phyloP scores from a whole-genome alignment of 306 rosid genomes.

The Bauhinia variegata region DNA sequence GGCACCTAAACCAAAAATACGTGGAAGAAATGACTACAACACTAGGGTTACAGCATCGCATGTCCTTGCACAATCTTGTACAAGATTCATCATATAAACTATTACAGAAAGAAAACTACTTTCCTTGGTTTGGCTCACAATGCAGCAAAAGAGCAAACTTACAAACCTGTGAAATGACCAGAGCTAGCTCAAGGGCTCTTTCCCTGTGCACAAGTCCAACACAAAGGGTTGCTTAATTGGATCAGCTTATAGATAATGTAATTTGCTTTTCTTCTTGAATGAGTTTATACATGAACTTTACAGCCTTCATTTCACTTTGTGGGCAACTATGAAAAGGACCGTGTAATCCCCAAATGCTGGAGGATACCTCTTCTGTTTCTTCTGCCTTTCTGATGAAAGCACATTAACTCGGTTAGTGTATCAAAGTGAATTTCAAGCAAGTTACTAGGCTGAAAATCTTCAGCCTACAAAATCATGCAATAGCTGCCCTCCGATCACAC shows the following conservation, averaged over 20 bases:
- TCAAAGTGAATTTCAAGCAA: constrained; percentile 34
- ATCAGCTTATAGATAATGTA: constrained; percentile 11
- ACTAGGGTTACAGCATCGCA: neutral
- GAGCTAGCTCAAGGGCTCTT: neutral
- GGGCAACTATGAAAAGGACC: constrained; percentile 14
- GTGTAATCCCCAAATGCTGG: constrained; percentile 10
- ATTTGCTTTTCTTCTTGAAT: constrained; percentile 21
- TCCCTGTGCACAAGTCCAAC: constrained; percentile 28
- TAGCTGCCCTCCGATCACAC: constrained; percentile 67
- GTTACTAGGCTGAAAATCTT: constrained; percentile 19
- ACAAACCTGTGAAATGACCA: constrained; percentile 3
- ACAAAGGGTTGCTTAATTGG: constrained; percentile 13
- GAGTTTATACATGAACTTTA: constrained; percentile 43
- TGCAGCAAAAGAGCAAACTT: neutral
- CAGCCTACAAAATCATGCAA: constrained; percentile 76
- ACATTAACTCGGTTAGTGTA: constrained; percentile 41
- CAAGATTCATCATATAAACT: too few species aligned
- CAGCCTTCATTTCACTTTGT: constrained; percentile 35
- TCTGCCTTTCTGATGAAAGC: constrained; percentile 28
- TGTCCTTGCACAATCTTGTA: neutral
- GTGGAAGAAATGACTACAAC: neutral
- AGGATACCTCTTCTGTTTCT: constrained; percentile 25
- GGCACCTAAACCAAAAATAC: neutral
- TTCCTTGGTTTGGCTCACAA: constrained; percentile 18
- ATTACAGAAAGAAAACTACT: constrained; percentile 14